Evolutionary conservation across 2,329 filamentous ascomycete species (phyloP), one percentile per base, ranked within the genome.

Genomic region (Phaeophleospora eucalypticola): DNA sequence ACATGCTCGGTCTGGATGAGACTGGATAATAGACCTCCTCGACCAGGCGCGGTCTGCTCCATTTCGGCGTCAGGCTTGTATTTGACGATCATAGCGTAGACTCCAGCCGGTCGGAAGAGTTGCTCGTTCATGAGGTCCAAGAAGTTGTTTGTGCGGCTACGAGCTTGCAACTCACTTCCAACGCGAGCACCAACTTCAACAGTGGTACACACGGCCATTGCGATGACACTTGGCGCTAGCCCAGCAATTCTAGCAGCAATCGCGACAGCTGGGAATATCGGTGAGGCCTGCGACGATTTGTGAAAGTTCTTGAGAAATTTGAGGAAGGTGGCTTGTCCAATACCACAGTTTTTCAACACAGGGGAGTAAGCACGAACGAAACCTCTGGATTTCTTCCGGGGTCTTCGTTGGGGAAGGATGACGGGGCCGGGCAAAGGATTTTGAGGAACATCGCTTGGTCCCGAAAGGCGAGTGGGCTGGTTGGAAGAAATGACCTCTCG

Each of bases 31-130:
- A 37, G 19, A 4, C 16, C 17, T 19, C 24, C 16, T 2, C 19
- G 32, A 12, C 32, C 44, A 18, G 38, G 4, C 24, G 46, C 44
- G n/a, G 20, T 19, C 8, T 32, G 32, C n/a, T 48, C 33, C 32
- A 57, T 38, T 12, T 59, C 54, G 3, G 45, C 48, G 4, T 62
- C 54, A 0, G 59, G 36, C 27, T 63, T 64, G 51, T 64, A 65
- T 33, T 59, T 62, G 40, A 82, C 72, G 32, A 84, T 68, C 16
- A 79, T 65, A 49, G 71, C 74, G 61, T 74, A 78, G 0, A 83
- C 68, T 0, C 80, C 80, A 2, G 71, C 71, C 0, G 80, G 79
- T 38, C 69, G 71, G 60, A 83, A 84, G 48, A 80, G 73, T 2
- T 76, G 68, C 7, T 73, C 67, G 56, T 83, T 83, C 55, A 80